phyloP scores from a whole-genome alignment of 176 grass and related monocot genomes.

The Carex cristatella region DNA sequence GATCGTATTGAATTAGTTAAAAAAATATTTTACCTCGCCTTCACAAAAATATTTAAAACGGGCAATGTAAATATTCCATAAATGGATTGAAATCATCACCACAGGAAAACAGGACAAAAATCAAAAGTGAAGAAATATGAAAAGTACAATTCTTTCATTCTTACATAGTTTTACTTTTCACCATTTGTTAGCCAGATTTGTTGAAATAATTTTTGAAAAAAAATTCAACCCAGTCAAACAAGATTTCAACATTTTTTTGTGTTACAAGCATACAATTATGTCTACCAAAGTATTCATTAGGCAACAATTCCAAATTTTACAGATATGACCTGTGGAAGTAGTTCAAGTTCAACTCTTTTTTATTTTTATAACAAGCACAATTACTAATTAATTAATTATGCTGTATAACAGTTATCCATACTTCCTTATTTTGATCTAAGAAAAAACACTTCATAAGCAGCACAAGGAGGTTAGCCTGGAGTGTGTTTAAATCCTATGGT shows the following conservation, averaged over 20 bases:
- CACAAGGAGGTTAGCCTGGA: not conserved
- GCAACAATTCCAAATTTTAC: not conserved
- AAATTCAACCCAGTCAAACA: not conserved
- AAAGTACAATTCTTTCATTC: not conserved
- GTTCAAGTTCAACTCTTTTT: not conserved
- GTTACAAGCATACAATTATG: not conserved
- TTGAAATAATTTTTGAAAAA: not conserved
- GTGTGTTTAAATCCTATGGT: not conserved
- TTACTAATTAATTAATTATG: not conserved
- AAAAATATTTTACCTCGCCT: not conserved
- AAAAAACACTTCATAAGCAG: no score
- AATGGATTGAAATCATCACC: not conserved
- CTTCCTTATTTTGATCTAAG: not conserved
- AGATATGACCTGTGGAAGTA: not conserved
- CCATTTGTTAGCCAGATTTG: not conserved
- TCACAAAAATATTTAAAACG: no score
- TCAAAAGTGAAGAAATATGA: constrained; percentile 7
- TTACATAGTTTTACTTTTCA: not conserved
- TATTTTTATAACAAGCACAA: no score
- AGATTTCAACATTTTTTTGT: not conserved
- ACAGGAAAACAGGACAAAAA: constrained; percentile 6
- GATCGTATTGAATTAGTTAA: not conserved
- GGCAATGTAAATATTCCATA: not conserved
- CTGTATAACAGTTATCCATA: not conserved
- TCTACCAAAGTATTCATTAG: not conserved